phyloP scores from a whole-genome alignment of 345 rosid species.

The Lepidium didymum region DNA sequence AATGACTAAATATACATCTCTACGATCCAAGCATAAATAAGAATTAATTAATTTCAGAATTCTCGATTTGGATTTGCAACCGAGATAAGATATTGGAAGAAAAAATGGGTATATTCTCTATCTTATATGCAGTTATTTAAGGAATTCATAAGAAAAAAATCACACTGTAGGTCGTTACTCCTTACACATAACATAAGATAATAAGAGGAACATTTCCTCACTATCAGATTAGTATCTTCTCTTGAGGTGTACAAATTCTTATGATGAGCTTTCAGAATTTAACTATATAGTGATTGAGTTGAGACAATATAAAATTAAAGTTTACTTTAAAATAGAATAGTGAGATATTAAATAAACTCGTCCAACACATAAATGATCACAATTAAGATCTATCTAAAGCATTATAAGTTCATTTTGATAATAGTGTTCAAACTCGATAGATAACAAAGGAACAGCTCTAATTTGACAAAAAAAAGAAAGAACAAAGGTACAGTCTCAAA shows the following conservation, averaged over 20 bases:
- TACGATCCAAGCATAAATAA: no score
- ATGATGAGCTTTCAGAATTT: background rate
- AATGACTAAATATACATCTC: no score
- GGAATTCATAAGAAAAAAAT: no score
- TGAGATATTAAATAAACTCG: background rate
- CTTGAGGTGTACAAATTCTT: background rate
- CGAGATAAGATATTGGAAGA: no score
- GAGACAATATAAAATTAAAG: background rate
- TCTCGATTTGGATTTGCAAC: no score
- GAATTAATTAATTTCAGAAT: no score
- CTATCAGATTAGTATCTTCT: background rate
- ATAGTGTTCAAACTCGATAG: background rate
- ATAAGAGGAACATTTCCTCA: background rate
- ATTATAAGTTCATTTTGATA: background rate
- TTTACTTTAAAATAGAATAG: background rate
- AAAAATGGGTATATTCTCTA: no score
- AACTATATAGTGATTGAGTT: background rate
- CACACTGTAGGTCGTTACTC: background rate
- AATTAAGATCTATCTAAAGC: background rate
- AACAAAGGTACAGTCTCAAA: constrained; percentile 15
- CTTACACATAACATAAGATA: background rate
- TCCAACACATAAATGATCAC: background rate
- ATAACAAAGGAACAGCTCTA: no score
- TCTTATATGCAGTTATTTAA: no score
- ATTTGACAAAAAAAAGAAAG: constrained; percentile 2